Evolutionary conservation across 1,139 yeast species (phyloP), one percentile per base, ranked within the genome.

Genomic region (Yamadazyma songkhlaensis): DNA sequence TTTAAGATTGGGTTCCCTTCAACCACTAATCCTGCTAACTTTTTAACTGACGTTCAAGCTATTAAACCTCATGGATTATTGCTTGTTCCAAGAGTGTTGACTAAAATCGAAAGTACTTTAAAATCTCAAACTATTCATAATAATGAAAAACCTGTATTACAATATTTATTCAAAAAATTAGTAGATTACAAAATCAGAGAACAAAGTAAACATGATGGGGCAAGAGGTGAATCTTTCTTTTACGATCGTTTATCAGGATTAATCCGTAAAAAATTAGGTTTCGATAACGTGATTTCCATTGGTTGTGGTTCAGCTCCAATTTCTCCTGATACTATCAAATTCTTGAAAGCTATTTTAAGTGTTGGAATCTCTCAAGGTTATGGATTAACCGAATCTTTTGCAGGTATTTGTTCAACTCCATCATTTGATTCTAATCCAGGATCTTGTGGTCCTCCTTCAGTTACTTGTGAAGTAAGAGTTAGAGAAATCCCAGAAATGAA

Each of bases 371-470:
- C 67, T 25, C 90, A 84, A 59, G 94, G 94, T 15, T 85, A 84
- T 55, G 95, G 95, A 2, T 64, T 82, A 42, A 85, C 94, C 4
- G 95, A 85, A 56, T 67, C 85, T 1, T 79, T 79, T 59, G 85
- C 87, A 4, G 90, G 88, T 10, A 56, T 78, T 37, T 64, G 75
- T 36, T 51, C 74, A 24, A 58, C 77, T 13, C 62, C 46, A 21
- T 52, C 64, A 6, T 58, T 52, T 52, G 77, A 76, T 40, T 59
- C 70, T 29, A 75, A 74, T 32, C 69, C 75, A 3, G 87, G 86
- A 3, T 68, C 82, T 5, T 81, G 85, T 56, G 95, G 94, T 9
- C 68, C 84, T 2, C 64, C 76, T 15, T 65, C 74, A 26, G 51
- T 74, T 5, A 59, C 78, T 34, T 53, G 67, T 25, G 94, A 85